Evolutionary conservation across 768 basidiomycete species (phyloP).

Genomic region (Boletus rubroflammeus): DNA sequence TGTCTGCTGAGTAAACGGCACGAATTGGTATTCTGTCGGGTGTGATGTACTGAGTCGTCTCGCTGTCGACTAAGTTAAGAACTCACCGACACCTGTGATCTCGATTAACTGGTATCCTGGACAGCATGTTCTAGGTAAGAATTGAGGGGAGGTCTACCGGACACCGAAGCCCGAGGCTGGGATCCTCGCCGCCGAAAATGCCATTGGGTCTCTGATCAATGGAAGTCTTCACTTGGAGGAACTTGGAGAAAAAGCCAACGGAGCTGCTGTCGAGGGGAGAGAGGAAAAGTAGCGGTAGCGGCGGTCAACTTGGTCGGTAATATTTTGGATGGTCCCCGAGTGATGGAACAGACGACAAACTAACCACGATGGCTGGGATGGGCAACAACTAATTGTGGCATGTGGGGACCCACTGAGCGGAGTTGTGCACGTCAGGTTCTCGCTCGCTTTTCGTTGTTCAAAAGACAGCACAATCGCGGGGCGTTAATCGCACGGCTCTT

Average conservation of each 20-base stretch:
- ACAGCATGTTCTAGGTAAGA: background rate
- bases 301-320: background rate
- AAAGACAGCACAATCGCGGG: background rate
- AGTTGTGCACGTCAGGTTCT: constrained; percentile 13
- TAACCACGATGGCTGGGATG: background rate
- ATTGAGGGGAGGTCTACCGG: background rate
- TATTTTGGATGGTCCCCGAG: background rate
- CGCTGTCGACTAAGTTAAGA: background rate
- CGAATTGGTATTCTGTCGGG: constrained; percentile 5
- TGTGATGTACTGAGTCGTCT: background rate
- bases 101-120: background rate
- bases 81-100: background rate
- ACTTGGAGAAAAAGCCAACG: background rate
- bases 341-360: background rate
- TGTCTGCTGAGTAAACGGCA: background rate
- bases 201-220: background rate
- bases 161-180: background rate
- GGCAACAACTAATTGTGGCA: constrained; percentile 6
- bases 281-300: too few species aligned
- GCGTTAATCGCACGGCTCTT: constrained; percentile 11
- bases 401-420: constrained; percentile 12
- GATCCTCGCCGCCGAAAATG: background rate
- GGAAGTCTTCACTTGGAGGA: background rate
- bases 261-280: background rate
- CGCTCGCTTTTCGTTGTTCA: background rate